These are phyloP conservation scores for Piedraia hortae DNA, from an alignment of 2,329 filamentous ascomycete genomes.

Conservation along the genomic window DNA sequence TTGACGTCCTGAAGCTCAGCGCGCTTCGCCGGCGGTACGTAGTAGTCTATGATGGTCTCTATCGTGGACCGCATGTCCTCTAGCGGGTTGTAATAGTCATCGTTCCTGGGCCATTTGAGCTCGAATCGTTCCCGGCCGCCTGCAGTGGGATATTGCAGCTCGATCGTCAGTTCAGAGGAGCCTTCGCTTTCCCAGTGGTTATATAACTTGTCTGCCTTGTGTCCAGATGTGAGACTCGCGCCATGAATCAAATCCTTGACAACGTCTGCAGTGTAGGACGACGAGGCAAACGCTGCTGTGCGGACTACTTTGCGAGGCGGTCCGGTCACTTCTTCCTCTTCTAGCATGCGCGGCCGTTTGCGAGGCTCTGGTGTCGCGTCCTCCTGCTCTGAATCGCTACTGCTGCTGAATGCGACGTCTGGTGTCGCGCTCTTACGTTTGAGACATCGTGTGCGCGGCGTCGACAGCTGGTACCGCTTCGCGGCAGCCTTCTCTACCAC, in stretches of 20 bases:
- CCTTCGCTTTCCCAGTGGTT: not conserved
- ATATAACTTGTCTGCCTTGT: conserved; percentile 11
- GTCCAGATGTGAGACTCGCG: conserved; percentile 16
- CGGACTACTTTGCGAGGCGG: conserved; percentile 6
- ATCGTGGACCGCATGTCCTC: conserved; percentile 31
- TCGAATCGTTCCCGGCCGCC: conserved; percentile 27
- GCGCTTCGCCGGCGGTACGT: too few species aligned
- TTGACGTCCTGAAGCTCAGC: conserved; percentile 41
- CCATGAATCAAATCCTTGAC: conserved; percentile 14
- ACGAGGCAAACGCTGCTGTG: conserved; percentile 5
- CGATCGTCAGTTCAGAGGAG: conserved; percentile 13
- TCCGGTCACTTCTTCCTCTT: conserved; percentile 13
- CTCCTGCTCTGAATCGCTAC: conserved; percentile 9
- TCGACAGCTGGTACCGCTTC: too few species aligned
- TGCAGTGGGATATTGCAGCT: conserved; percentile 62
- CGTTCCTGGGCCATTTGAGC: conserved; percentile 42
- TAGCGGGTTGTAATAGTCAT: conserved; percentile 37
- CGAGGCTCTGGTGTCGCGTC: conserved; percentile 12
- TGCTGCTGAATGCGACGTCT: conserved; percentile 10
- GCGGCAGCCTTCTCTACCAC: too few species aligned
- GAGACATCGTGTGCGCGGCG: too few species aligned
- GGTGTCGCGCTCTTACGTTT: conserved; percentile 14
- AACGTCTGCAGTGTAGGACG: conserved; percentile 3
- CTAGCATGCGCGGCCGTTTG: conserved; percentile 12
- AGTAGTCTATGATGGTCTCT: conserved; percentile 37